phyloP scores from a whole-genome alignment of 2,329 filamentous ascomycete species.

The Cladorrhinum sp. region DNA sequence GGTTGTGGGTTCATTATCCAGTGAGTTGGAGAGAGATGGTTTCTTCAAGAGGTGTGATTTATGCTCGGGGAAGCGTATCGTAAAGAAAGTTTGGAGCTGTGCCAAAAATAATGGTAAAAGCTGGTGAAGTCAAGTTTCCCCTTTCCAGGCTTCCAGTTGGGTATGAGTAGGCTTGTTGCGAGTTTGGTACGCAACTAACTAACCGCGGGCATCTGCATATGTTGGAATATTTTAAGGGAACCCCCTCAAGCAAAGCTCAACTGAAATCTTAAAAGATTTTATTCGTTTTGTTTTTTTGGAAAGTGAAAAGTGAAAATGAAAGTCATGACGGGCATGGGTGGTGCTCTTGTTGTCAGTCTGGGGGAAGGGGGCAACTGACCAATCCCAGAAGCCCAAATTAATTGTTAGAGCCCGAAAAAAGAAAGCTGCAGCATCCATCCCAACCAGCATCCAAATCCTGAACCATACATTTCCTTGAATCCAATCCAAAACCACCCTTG shows the following conservation, averaged over 20 bases:
- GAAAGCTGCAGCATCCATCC: conserved; percentile 15
- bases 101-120: no score
- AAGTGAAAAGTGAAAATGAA: conserved; percentile 1
- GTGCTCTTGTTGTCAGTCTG: neutral
- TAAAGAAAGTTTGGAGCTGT: no score
- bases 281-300: neutral
- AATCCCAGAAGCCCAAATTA: conserved; percentile 9
- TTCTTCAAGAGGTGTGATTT: no score
- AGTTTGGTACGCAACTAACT: neutral
- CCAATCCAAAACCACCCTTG: neutral
- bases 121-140: no score
- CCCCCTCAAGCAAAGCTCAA: no score
- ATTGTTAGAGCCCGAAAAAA: conserved; percentile 19
- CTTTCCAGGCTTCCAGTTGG: no score
- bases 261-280: neutral
- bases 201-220: neutral
- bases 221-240: neutral
- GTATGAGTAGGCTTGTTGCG: neutral
- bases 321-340: neutral
- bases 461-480: neutral
- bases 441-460: conserved; percentile 1
- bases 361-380: conserved; percentile 15
- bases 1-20: no score
- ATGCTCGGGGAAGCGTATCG: no score
- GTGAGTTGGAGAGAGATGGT: no score